Conservation (phyloP, 768 basidiomycete species). For the Steccherinum ochraceum region DNA sequence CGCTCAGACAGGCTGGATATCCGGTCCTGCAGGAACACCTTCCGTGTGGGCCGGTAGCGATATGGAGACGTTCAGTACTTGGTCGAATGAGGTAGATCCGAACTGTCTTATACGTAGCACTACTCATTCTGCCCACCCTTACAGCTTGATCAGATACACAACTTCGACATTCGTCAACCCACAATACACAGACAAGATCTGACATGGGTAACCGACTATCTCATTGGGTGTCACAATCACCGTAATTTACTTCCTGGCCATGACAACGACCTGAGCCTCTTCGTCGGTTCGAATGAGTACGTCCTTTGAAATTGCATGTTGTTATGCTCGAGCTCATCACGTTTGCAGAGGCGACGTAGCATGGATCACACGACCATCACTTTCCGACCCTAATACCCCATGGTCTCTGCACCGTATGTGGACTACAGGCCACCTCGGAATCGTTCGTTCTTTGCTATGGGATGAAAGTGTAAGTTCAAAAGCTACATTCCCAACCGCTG, state of each 20-base stretch:
- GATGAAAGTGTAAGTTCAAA: slow-evolving; percentile 23
- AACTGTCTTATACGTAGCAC: neutral
- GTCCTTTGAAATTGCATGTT: no score
- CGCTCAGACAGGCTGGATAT: slow-evolving; percentile 69
- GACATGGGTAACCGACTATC: slow-evolving; percentile 77
- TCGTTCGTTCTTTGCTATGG: slow-evolving; percentile 26
- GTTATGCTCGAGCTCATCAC: neutral
- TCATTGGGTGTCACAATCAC: slow-evolving; percentile 45
- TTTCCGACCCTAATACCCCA: slow-evolving; percentile 15
- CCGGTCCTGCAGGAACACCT: slow-evolving; percentile 23
- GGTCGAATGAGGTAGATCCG: slow-evolving; percentile 60
- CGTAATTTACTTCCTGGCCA: slow-evolving; percentile 17
- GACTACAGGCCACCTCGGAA: slow-evolving; percentile 23
- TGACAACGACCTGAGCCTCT: slow-evolving; percentile 42
- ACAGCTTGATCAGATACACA: slow-evolving; percentile 55
- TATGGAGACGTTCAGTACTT: slow-evolving; percentile 90
- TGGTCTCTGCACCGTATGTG: slow-evolving; percentile 25
- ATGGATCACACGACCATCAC: slow-evolving; percentile 19
- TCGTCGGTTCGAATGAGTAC: slow-evolving; percentile 73
- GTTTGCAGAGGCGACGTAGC: slow-evolving; percentile 26
- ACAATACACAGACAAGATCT: slow-evolving; percentile 49
- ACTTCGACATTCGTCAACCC: slow-evolving; percentile 58
- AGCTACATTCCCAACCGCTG: neutral
- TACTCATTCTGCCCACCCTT: no score
- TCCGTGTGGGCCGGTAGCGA: slow-evolving; percentile 83